These are phyloP conservation scores for Podila horticola DNA, from an alignment of 192 early-diverging fungal species.

Conservation along the genomic window DNA sequence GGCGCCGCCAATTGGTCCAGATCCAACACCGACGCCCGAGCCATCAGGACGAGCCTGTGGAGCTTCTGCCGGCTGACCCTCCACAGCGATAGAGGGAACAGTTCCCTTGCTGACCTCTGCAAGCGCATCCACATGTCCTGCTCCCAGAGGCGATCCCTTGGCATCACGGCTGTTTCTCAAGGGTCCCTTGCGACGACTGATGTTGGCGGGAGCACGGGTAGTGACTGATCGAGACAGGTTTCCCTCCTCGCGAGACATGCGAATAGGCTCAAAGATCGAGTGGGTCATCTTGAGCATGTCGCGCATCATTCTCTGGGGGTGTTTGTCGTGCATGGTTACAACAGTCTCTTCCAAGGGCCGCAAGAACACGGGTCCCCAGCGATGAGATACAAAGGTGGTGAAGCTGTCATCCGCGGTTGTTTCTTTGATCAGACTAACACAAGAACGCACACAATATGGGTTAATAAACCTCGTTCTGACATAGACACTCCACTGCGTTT, in stretches of 20 bases:
- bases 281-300: constrained; percentile 58
- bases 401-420: constrained; percentile 40
- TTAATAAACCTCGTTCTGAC: not conserved
- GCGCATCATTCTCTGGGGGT: constrained; percentile 50
- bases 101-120: not conserved
- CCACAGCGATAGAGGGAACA: constrained; percentile 32
- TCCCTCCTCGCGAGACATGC: constrained; percentile 46
- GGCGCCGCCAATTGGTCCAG: constrained; percentile 12
- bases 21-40: constrained; percentile 37
- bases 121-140: constrained; percentile 9
- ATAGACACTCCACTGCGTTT: not conserved
- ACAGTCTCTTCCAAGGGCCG: constrained; percentile 52
- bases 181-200: constrained; percentile 23
- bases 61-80: constrained; percentile 3
- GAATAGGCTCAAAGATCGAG: constrained; percentile 54
- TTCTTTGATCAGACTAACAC: constrained; percentile 34
- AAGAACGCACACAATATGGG: not conserved
- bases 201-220: constrained; percentile 24
- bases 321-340: constrained; percentile 55
- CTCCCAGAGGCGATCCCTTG: constrained; percentile 14
- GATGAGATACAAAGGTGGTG: constrained; percentile 49
- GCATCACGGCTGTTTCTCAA: constrained; percentile 19
- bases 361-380: constrained; percentile 61
- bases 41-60: constrained; percentile 10
- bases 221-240: constrained; percentile 45